Evolutionary conservation across 257 asterid species (phyloP).

Genomic region (Marsdenia floribunda): DNA sequence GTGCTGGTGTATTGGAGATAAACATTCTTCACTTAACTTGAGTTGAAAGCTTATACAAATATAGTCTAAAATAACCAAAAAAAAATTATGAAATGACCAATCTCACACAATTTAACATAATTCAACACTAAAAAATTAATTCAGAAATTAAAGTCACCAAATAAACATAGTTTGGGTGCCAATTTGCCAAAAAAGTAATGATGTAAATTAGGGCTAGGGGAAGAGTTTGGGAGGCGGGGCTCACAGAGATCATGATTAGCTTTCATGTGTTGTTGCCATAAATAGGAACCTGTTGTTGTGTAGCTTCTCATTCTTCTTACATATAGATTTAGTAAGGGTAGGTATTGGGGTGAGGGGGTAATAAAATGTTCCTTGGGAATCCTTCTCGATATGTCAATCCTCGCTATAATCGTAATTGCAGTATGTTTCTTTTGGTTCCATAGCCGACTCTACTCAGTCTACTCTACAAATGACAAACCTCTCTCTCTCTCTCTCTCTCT

Average conservation of each 20-base stretch:
- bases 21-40: too few relatives aligned
- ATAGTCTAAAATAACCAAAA: too few relatives aligned
- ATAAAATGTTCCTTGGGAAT: conserved; percentile 1
- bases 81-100: too few relatives aligned
- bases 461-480: not conserved
- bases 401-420: not conserved
- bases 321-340: not conserved
- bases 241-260: not conserved
- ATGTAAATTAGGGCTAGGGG: not conserved
- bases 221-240: not conserved
- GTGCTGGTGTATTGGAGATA: too few relatives aligned
- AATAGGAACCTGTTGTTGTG: conserved; percentile 9
- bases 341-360: too few relatives aligned
- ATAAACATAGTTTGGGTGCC: too few relatives aligned
- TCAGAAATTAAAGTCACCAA: too few relatives aligned
- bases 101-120: too few relatives aligned
- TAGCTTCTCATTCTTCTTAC: not conserved
- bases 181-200: not conserved
- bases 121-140: too few relatives aligned
- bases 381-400: not conserved
- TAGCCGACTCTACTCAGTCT: not conserved
- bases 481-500: too few relatives aligned
- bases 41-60: too few relatives aligned
- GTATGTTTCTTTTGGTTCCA: not conserved
- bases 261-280: conserved; percentile 12